phyloP scores from a whole-genome alignment of 2,329 filamentous ascomycete genomes.

The Tolypocladium amazonense region DNA sequence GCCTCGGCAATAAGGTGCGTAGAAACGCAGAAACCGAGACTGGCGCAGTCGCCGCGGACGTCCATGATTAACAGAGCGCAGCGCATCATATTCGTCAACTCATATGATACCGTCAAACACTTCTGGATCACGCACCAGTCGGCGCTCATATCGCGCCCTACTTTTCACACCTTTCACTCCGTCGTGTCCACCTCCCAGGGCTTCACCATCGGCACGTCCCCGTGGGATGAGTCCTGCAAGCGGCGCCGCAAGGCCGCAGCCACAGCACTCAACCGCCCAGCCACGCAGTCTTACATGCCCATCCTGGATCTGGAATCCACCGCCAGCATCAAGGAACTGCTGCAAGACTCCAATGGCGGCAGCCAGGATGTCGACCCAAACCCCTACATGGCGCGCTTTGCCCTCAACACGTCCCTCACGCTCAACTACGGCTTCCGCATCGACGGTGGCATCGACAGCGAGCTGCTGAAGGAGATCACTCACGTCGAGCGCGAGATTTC shows the following conservation, averaged over 20 bases:
- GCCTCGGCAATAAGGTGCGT: conserved; percentile 54
- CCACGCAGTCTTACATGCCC: conserved; percentile 70
- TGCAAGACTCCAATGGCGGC: conserved; percentile 53
- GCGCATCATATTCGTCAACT: conserved; percentile 69
- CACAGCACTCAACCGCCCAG: conserved; percentile 66
- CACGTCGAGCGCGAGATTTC: conserved; percentile 66
- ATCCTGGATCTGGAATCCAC: conserved; percentile 70
- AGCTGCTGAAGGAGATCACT: conserved; percentile 61
- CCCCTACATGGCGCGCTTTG: conserved; percentile 64
- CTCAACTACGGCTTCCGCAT: conserved; percentile 74
- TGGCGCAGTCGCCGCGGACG: neutral
- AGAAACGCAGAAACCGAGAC: conserved; percentile 25
- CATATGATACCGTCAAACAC: conserved; percentile 61
- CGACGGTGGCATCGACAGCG: conserved; percentile 55
- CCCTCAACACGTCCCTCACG: conserved; percentile 66
- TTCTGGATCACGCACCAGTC: conserved; percentile 75
- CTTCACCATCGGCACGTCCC: conserved; percentile 74
- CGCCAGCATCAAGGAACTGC: conserved; percentile 61
- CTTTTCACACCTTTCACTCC: conserved; percentile 70
- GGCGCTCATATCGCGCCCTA: conserved; percentile 65
- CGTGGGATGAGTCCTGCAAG: conserved; percentile 77
- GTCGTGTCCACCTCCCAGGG: conserved; percentile 68
- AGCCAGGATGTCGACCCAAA: conserved; percentile 57
- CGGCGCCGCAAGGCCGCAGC: conserved; percentile 66
- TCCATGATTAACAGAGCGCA: conserved; percentile 12